These are phyloP conservation scores for Hordeum vulgare DNA, from an alignment of 176 grass and related monocot species.

Conservation along the genomic window MorexV3_pseudomolecules_assembly NC_058522.1:448512385-448512884, in stretches of 20 bases:
- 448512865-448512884: slow-evolving; percentile 16
- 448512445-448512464: too few relatives aligned
- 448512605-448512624: not conserved
- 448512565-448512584: not conserved
- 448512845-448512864: not conserved
- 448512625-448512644: not conserved
- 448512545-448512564: too few relatives aligned
- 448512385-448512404: too few relatives aligned
- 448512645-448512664: not conserved
- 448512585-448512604: not conserved
- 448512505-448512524: too few relatives aligned
- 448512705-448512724: not conserved
- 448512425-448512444: too few relatives aligned
- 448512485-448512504: too few relatives aligned
- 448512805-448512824: too few relatives aligned
- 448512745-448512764: not conserved
- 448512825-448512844: not conserved
- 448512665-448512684: not conserved
- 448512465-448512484: too few relatives aligned
- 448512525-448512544: too few relatives aligned
- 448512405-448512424: too few relatives aligned
- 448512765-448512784: slow-evolving; percentile 6
- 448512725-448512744: slow-evolving; percentile 8
- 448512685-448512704: not conserved
- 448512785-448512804: not conserved